These are phyloP conservation scores for Santalum album DNA, from an alignment of 164 flowering plant genomes.

Conservation along the genomic window DNA sequence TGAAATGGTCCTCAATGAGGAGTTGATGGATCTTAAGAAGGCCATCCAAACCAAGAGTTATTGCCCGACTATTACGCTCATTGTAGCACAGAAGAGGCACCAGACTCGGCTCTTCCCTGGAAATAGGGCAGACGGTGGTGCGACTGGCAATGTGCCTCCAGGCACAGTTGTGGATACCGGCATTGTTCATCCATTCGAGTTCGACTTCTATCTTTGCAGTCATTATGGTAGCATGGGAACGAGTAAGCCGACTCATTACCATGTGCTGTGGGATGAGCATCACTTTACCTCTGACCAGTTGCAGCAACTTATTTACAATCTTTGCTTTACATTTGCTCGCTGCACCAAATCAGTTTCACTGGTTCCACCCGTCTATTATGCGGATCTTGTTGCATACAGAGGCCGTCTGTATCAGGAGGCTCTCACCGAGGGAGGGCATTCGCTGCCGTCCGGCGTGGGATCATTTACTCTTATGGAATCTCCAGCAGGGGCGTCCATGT, in stretches of 20 bases:
- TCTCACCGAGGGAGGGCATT: slow-evolving; percentile 14
- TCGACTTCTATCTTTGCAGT: slow-evolving; percentile 73
- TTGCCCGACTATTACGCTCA: slow-evolving; percentile 48
- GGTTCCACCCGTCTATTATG: slow-evolving; percentile 79
- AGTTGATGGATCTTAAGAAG: slow-evolving; percentile 38
- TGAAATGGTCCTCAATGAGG: slow-evolving; percentile 73
- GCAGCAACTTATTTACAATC: slow-evolving; percentile 56
- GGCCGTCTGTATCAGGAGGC: slow-evolving; percentile 61
- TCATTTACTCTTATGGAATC: too few relatives aligned
- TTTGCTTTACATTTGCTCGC: slow-evolving; percentile 77
- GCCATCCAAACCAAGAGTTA: slow-evolving; percentile 25
- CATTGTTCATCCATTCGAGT: slow-evolving; percentile 55
- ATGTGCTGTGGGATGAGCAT: slow-evolving; percentile 65
- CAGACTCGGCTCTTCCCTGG: slow-evolving; percentile 57
- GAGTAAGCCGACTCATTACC: slow-evolving; percentile 78
- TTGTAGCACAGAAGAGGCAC: slow-evolving; percentile 74
- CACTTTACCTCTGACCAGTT: slow-evolving; percentile 46
- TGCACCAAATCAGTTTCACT: slow-evolving; percentile 79
- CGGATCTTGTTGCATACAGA: slow-evolving; percentile 69
- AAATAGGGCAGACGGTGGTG: slow-evolving; percentile 19
- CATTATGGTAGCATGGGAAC: slow-evolving; percentile 69
- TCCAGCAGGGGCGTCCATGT: too few relatives aligned
- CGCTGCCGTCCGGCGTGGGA: slow-evolving; percentile 6
- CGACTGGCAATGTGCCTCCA: slow-evolving; percentile 50
- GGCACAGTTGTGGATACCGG: slow-evolving; percentile 71